phyloP scores from a whole-genome alignment of 306 rosid genomes.

The Acacia melanoxylon region DNA sequence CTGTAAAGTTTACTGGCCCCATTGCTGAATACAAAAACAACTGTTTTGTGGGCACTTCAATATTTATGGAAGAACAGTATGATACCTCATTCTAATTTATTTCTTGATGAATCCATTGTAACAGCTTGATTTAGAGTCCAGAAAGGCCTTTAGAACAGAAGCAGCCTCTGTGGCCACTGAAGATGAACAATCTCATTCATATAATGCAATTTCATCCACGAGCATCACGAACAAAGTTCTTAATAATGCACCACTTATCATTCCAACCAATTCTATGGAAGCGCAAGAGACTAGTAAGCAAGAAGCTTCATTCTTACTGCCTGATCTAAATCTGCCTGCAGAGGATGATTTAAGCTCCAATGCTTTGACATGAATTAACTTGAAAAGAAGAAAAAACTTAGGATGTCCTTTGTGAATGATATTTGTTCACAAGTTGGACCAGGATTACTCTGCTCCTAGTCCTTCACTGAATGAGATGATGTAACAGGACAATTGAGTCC shows the following conservation, averaged over 20 bases:
- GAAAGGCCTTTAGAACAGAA: slow-evolving; percentile 30
- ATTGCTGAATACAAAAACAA: not conserved
- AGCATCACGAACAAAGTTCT: slow-evolving; percentile 20
- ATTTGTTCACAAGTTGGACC: slow-evolving; percentile 28
- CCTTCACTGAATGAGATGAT: slow-evolving; percentile 31
- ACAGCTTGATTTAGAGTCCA: slow-evolving; percentile 63
- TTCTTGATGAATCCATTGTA: not conserved
- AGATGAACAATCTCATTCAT: slow-evolving; percentile 30
- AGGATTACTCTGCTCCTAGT: slow-evolving; percentile 26
- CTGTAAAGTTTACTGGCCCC: not conserved
- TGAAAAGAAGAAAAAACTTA: not conserved
- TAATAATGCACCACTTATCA: slow-evolving; percentile 12
- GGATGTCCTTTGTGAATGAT: slow-evolving; percentile 11
- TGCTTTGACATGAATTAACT: slow-evolving; percentile 33
- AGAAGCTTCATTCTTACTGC: slow-evolving; percentile 52
- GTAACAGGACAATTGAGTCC: slow-evolving; percentile 30
- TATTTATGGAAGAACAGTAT: not conserved
- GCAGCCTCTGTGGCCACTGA: slow-evolving; percentile 15
- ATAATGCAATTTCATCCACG: slow-evolving; percentile 14
- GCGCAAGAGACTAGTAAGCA: slow-evolving; percentile 41
- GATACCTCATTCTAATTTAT: slow-evolving; percentile 31
- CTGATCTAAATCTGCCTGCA: slow-evolving; percentile 81
- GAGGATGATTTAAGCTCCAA: slow-evolving; percentile 41
- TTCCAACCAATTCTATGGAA: slow-evolving; percentile 34
- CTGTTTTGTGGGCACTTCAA: not conserved